Base-by-base conservation (phyloP, 2,329 filamentous ascomycete genomes). In the Geosmithia morbida region DNA sequence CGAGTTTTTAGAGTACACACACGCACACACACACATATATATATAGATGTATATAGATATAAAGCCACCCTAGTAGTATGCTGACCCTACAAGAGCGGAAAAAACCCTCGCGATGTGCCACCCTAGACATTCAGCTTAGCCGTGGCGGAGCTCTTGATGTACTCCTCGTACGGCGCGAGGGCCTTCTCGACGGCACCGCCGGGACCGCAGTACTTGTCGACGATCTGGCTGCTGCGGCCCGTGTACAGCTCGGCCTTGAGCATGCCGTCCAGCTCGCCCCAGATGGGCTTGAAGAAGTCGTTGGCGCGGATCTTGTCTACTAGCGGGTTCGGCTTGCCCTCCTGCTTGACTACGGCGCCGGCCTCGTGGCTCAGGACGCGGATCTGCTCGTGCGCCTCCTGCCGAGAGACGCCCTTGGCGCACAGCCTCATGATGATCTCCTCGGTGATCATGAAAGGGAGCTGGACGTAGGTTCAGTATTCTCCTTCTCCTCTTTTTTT, bases 371-470 rank as follows among this genome's bases (percentile, higher is more conserved):
- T 85, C 43, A 95, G 73, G 1, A 95, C 84, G 7, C 83, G 82
- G 57, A 95, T 89, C 63, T 90, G 69, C 67, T 95, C 88, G 64
- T 95, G 88, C 1, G 86, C 83, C 48, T 89, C 85, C 61, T 94
- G 87, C 46, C 87, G 71, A 10, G 78, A 85, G 26, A 70, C 74
- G 30, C 85, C 86, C 57, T 81, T 75, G 48, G 79, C 77, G 26
- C 82, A 78, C 48, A 90, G 72, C 54, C 78, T 79, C 85, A 94
- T 88, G 61, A 89, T 85, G 59, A 88, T 81, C 41, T 52, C 50
- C 56, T 53, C 58, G 46, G 81, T 88, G 7, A 80, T 75, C 83
- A 90, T 94, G 66, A 95, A 94, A 1, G 89, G 89, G 14, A 96
- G 75, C 65, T 94, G 22, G 22, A 5, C 8, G 22, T 26, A 26